These are phyloP conservation scores for Ceratocystis papillata DNA, from an alignment of 2,329 filamentous ascomycete species.

Conservation along the genomic window DNA sequence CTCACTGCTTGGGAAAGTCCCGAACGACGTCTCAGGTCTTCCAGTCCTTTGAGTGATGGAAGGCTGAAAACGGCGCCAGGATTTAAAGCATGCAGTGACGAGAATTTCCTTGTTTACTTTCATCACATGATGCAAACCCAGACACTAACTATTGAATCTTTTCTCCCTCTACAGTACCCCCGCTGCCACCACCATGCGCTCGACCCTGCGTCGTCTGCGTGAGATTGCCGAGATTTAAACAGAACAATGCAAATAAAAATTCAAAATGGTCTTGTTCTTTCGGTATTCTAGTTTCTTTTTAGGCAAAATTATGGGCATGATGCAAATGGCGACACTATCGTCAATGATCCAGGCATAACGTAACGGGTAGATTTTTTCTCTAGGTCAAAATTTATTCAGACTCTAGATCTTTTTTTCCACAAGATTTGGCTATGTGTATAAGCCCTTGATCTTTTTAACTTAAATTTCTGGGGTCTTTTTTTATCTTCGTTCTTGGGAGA, in stretches of 20 bases:
- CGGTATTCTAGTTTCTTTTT: constrained; percentile 18
- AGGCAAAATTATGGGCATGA: constrained; percentile 24
- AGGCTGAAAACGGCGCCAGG: no score
- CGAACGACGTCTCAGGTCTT: neutral
- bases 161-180: constrained; percentile 56
- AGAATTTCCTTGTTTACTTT: neutral
- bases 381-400: constrained; percentile 25
- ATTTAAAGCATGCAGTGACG: neutral
- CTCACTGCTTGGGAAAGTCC: neutral
- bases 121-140: neutral
- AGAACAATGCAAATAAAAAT: constrained; percentile 28
- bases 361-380: constrained; percentile 22
- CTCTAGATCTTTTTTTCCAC: constrained; percentile 19
- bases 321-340: constrained; percentile 21
- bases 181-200: constrained; percentile 86
- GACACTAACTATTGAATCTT: constrained; percentile 28
- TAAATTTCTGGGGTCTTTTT: neutral
- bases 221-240: constrained; percentile 91
- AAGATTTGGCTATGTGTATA: constrained; percentile 16
- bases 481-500: neutral
- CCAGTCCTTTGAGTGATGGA: neutral
- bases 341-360: constrained; percentile 24
- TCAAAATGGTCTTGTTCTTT: constrained; percentile 25
- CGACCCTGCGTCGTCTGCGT: constrained; percentile 90
- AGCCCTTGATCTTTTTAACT: constrained; percentile 2